A percentile compares a stretch with the other conserved stretches of the same genome.
Evolutionary conservation across 805 yeast species (phyloP).

Genomic region (Dipodascopsis uninucleata): DNA sequence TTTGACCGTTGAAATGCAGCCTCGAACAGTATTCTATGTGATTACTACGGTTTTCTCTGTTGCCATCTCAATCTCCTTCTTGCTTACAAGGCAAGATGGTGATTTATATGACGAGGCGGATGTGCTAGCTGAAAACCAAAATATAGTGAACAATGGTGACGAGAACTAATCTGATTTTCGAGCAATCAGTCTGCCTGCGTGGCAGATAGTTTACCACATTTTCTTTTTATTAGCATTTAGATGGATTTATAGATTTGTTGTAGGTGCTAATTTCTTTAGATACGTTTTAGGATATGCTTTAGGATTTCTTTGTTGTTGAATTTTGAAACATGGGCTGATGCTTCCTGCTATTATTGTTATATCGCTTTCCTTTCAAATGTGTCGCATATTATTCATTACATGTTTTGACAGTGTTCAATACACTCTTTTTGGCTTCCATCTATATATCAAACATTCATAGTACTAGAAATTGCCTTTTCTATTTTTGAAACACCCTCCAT

Average conservation of each 20-base stretch:
- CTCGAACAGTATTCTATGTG: constrained; percentile 17
- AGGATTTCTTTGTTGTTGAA: too few relatives aligned
- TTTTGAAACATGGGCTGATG: too few relatives aligned
- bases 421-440: background rate
- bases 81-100: constrained; percentile 17
- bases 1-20: constrained; percentile 21
- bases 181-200: too few relatives aligned
- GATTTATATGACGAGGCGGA: constrained; percentile 21
- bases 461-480: constrained; percentile 47
- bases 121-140: constrained; percentile 5
- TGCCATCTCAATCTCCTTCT: constrained; percentile 7
- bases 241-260: too few relatives aligned
- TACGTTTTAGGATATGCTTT: too few relatives aligned
- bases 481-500: constrained; percentile 69
- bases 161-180: too few relatives aligned
- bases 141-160: too few relatives aligned
- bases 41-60: background rate
- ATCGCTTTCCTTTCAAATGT: too few relatives aligned
- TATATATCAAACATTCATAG: background rate
- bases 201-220: too few relatives aligned
- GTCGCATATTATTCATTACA: background rate
- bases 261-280: too few relatives aligned
- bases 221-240: too few relatives aligned
- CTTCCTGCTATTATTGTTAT: too few relatives aligned
- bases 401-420: background rate